Conservation (phyloP, 768 basidiomycete species). For the Epithele typhae region DNA sequence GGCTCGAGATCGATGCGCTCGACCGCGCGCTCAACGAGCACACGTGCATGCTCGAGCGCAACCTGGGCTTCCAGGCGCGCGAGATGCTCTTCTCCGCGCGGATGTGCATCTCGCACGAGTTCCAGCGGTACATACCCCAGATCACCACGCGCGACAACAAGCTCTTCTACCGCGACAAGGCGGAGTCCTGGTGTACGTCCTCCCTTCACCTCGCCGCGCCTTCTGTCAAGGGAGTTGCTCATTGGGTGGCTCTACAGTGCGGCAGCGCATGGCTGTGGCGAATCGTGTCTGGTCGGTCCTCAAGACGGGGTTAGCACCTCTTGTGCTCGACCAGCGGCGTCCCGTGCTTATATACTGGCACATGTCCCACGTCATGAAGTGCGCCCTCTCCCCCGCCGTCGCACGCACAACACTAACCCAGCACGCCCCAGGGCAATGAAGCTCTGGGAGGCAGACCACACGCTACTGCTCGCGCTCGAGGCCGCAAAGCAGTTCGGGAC, state of each 20-base stretch:
- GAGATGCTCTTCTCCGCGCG: conserved; percentile 75
- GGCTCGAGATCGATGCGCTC: conserved; percentile 65
- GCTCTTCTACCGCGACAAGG: conserved; percentile 23
- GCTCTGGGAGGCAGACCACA: conserved; percentile 58
- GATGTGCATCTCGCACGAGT: conserved; percentile 68
- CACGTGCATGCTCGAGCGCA: conserved; percentile 60
- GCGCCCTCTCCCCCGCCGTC: conserved; percentile 2
- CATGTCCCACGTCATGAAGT: conserved; percentile 67
- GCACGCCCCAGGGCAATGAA: conserved; percentile 41
- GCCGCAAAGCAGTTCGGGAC: conserved; percentile 54
- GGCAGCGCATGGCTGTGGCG: conserved; percentile 2
- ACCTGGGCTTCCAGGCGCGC: conserved; percentile 63
- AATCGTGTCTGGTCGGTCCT: conserved; percentile 7
- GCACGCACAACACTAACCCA: conserved; percentile 41
- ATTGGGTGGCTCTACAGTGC: conserved; percentile 39
- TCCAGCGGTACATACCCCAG: conserved; percentile 59
- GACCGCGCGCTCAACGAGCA: conserved; percentile 61
- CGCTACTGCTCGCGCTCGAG: conserved; percentile 54
- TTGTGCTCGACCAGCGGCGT: conserved; percentile 30
- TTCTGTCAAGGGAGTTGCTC: not conserved
- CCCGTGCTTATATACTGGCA: conserved; percentile 76
- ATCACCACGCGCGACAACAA: conserved; percentile 41
- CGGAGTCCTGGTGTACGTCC: conserved; percentile 25
- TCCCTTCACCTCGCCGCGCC: not conserved
- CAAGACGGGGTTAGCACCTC: not conserved